A percentile compares a stretch with the other conserved stretches of the same genome.
Evolutionary conservation across 257 asterid genomes (phyloP).

Genomic region (Gentiana macrophylla): DNA sequence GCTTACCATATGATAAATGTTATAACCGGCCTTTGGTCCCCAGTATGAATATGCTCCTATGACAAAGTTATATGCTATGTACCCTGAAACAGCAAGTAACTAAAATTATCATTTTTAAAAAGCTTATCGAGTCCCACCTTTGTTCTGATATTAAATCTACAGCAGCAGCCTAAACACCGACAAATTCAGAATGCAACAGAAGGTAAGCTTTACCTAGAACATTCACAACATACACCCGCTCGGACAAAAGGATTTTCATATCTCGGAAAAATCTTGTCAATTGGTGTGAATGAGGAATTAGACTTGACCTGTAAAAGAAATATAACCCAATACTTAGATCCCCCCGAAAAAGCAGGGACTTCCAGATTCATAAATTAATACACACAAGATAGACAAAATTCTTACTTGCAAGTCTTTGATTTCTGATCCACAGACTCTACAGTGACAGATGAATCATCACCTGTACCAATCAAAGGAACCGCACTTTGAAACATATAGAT

Average conservation of each 20-base stretch:
- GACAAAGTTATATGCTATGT: constrained; percentile 90
- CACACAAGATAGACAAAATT: constrained; percentile 7
- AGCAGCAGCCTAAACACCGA: not conserved
- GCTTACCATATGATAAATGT: constrained; percentile 84
- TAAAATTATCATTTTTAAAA: not conserved
- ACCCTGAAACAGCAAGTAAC: constrained; percentile 45
- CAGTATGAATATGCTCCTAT: constrained; percentile 97
- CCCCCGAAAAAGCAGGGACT: not conserved
- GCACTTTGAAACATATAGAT: constrained; percentile 6
- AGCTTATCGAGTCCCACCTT: not conserved
- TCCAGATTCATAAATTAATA: constrained; percentile 2
- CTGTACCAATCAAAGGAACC: constrained; percentile 26
- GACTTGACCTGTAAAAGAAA: constrained; percentile 38
- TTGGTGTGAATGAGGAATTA: constrained; percentile 10
- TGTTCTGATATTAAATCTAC: not conserved
- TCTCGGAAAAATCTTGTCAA: constrained; percentile 41
- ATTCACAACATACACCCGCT: constrained; percentile 72
- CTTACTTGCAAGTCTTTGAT: constrained; percentile 38
- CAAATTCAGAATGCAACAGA: constrained; percentile 5
- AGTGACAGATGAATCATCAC: constrained; percentile 23
- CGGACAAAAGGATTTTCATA: constrained; percentile 53
- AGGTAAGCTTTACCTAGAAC: constrained; percentile 57
- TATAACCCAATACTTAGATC: constrained; percentile 1
- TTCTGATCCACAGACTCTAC: constrained; percentile 25
- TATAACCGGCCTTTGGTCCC: constrained; percentile 99